phyloP scores from a whole-genome alignment of 768 basidiomycete genomes.

The Russula emetica region DNA sequence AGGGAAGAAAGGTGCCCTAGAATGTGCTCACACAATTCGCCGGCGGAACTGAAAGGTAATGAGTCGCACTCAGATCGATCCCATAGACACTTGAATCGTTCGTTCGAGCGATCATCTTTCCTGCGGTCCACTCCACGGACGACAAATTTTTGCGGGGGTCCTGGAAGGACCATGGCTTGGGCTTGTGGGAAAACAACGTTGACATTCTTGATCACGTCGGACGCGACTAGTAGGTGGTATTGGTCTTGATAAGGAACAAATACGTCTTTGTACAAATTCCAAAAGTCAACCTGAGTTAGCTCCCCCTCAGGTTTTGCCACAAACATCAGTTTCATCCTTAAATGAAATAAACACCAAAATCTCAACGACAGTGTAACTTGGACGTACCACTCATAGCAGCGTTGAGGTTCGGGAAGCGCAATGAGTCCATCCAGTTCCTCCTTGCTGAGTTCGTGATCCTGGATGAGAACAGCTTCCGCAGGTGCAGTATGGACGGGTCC shows the following conservation, averaged over 20 bases:
- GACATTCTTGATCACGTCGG: slow-evolving; percentile 93
- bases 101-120: slow-evolving; percentile 51
- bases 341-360: slow-evolving; percentile 1
- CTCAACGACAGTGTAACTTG: background rate
- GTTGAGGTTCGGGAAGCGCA: slow-evolving; percentile 61
- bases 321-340: slow-evolving; percentile 88
- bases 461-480: slow-evolving; percentile 41
- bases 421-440: slow-evolving; percentile 64
- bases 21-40: slow-evolving; percentile 73
- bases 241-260: slow-evolving; percentile 60
- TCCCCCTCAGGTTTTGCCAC: slow-evolving; percentile 69
- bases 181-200: slow-evolving; percentile 81
- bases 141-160: slow-evolving; percentile 71
- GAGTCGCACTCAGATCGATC: slow-evolving; percentile 53
- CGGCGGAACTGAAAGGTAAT: slow-evolving; percentile 46
- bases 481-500: slow-evolving; percentile 56
- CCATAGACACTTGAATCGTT: slow-evolving; percentile 79
- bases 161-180: slow-evolving; percentile 78
- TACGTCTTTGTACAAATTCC: slow-evolving; percentile 86
- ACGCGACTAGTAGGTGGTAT: slow-evolving; percentile 68
- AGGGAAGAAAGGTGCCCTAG: slow-evolving; percentile 45
- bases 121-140: slow-evolving; percentile 79
- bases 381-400: slow-evolving; percentile 77
- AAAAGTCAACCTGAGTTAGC: slow-evolving; percentile 91
- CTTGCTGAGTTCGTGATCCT: slow-evolving; percentile 62